Evolutionary conservation across 2,329 filamentous ascomycete species (phyloP).

Genomic region (Nemania abortiva): DNA sequence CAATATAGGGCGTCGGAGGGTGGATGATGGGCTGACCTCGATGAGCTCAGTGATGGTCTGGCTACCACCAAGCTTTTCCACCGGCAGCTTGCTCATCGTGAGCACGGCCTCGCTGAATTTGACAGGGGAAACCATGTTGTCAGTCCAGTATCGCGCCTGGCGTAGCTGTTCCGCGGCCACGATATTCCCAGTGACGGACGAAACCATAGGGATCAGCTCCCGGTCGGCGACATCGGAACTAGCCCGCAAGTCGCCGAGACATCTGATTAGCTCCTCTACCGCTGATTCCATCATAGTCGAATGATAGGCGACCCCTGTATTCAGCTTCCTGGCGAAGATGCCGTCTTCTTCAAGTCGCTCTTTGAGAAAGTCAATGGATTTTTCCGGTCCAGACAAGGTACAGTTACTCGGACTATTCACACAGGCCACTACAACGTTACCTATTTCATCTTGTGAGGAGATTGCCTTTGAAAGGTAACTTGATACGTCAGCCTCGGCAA

Average conservation of each 20-base stretch:
- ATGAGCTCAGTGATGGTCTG: background rate
- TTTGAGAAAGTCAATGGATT: constrained; percentile 42
- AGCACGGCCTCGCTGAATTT: background rate
- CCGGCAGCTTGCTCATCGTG: background rate
- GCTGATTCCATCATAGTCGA: constrained; percentile 49
- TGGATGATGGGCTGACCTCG: constrained; percentile 34
- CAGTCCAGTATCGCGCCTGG: constrained; percentile 44
- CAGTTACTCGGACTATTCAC: constrained; percentile 50
- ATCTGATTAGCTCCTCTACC: background rate
- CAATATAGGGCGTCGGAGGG: constrained; percentile 8
- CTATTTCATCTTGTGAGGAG: background rate
- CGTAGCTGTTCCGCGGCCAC: background rate
- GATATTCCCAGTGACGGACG: constrained; percentile 3
- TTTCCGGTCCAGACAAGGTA: constrained; percentile 51
- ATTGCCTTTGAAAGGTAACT: background rate
- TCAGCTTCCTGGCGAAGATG: constrained; percentile 47
- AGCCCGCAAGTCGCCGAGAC: background rate
- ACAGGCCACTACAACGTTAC: constrained; percentile 46
- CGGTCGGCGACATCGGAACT: background rate
- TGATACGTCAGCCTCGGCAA: background rate
- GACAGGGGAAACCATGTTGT: constrained; percentile 45
- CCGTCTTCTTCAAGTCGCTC: constrained; percentile 6
- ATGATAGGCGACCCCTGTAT: constrained; percentile 51
- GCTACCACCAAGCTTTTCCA: no score
- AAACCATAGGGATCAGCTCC: constrained; percentile 27